These are phyloP conservation scores for Termitomyces eurrhizus DNA, from an alignment of 768 basidiomycete genomes.

Conservation along the genomic window DNA sequence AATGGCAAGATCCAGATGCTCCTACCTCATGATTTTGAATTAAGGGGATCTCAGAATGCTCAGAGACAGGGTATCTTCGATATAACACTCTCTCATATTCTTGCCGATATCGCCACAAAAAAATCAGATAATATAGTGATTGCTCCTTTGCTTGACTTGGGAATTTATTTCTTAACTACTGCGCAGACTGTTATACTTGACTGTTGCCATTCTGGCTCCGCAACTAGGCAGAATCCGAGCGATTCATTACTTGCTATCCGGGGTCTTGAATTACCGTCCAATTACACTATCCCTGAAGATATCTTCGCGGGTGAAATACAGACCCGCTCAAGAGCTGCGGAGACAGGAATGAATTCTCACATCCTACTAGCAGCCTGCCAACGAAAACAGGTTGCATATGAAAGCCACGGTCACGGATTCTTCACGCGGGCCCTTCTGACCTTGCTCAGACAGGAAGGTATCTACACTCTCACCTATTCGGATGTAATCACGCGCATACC, in stretches of 20 bases:
- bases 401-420: neutral
- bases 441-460: neutral
- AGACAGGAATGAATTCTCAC: neutral
- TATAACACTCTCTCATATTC: neutral
- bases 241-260: no score
- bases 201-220: constrained; percentile 8
- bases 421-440: constrained; percentile 6
- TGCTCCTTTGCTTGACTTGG: neutral
- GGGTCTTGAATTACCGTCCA: no score
- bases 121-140: constrained; percentile 13
- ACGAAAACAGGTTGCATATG: neutral
- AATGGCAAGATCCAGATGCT: constrained; percentile 1
- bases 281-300: no score
- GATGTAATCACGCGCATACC: constrained; percentile 2
- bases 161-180: neutral
- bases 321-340: no score
- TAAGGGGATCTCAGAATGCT: neutral
- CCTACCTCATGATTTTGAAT: neutral
- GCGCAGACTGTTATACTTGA: constrained; percentile 13
- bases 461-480: constrained; percentile 7
- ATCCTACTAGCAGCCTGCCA: constrained; percentile 1
- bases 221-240: neutral
- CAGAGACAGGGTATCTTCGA: constrained; percentile 9
- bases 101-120: neutral
- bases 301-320: no score